Percentiles rank a stretch among this genome's conserved stretches.
phyloP scores from a whole-genome alignment of 225 moss, liverwort and hornwort species.

The Physcomitrellopsis africana region DNA sequence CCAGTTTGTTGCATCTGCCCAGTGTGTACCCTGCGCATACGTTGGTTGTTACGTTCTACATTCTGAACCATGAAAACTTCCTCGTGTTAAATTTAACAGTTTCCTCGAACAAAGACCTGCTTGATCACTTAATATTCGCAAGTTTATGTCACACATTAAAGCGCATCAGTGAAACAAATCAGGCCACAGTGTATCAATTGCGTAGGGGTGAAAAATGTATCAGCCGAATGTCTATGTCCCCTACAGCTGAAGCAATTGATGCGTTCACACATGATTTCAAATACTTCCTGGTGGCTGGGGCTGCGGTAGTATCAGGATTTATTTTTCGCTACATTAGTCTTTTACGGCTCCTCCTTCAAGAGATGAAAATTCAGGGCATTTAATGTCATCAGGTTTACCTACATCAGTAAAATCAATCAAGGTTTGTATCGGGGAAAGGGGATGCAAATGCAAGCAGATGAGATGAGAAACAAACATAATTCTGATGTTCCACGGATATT shows the following conservation, averaged over 20 bases:
- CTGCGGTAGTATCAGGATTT: neutral
- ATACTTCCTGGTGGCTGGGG: slow-evolving; percentile 46
- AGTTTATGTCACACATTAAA: slow-evolving; percentile 10
- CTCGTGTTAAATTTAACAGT: neutral
- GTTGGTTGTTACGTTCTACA: neutral
- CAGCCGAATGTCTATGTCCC: slow-evolving; percentile 69
- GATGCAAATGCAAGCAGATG: slow-evolving; percentile 3
- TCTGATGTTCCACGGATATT: neutral
- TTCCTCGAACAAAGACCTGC: slow-evolving; percentile 9
- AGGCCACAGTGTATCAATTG: neutral
- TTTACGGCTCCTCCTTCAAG: slow-evolving; percentile 21
- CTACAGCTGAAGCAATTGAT: slow-evolving; percentile 58
- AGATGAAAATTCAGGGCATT: slow-evolving; percentile 2
- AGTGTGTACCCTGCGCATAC: slow-evolving; percentile 59
- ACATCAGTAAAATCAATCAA: slow-evolving; percentile 26
- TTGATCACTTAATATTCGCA: slow-evolving; percentile 12
- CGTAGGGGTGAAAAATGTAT: slow-evolving; percentile 24
- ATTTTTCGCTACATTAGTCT: slow-evolving; percentile 27
- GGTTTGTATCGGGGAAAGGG: neutral
- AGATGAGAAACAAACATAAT: neutral
- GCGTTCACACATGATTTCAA: slow-evolving; percentile 72
- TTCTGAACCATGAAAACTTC: slow-evolving; percentile 11
- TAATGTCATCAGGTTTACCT: slow-evolving; percentile 23
- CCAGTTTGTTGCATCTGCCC: slow-evolving; percentile 67
- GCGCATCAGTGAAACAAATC: neutral